Conservation (phyloP, 768 basidiomycete genomes). For the Strobilomyces dryophilus region DNA sequence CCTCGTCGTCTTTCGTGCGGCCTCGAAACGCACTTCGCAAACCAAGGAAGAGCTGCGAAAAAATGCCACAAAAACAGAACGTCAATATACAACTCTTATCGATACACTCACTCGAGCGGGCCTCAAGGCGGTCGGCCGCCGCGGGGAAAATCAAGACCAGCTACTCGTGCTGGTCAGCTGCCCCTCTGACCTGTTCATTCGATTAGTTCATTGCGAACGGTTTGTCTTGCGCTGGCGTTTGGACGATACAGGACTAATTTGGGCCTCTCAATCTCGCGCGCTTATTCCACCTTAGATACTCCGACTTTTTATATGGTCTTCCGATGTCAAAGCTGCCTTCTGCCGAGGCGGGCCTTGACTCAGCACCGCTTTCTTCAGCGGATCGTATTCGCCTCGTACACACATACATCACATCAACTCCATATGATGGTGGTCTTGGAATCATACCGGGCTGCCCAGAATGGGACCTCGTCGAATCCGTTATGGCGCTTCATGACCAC, state of each 20-base stretch:
- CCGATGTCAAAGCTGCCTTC: constrained; percentile 48
- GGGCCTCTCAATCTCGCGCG: neutral
- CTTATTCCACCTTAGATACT: constrained; percentile 41
- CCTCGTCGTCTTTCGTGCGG: constrained; percentile 65
- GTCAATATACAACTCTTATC: constrained; percentile 65
- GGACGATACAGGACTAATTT: constrained; percentile 5
- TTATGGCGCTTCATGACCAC: constrained; percentile 83
- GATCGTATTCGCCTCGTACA: constrained; percentile 82
- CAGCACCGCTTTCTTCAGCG: constrained; percentile 54
- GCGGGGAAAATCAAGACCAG: constrained; percentile 74
- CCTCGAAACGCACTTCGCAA: constrained; percentile 33
- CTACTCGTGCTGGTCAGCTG: constrained; percentile 75
- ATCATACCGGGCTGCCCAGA: constrained; percentile 65
- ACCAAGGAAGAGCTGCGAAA: constrained; percentile 62
- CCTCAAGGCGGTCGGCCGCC: constrained; percentile 66
- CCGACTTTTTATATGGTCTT: constrained; percentile 74
- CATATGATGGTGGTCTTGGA: constrained; percentile 79
- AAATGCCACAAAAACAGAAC: constrained; percentile 59
- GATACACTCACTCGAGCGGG: constrained; percentile 58
- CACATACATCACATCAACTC: constrained; percentile 62
- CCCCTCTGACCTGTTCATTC: constrained; percentile 53
- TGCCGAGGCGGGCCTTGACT: constrained; percentile 39
- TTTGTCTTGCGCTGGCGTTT: constrained; percentile 32
- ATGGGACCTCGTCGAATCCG: constrained; percentile 78
- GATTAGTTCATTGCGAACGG: constrained; percentile 73